A percentile compares a stretch with the other conserved stretches of the same genome.
These are phyloP conservation scores for Backusella morwellensis DNA, from an alignment of 192 early-diverging fungal species.

Conservation along the genomic window DNA sequence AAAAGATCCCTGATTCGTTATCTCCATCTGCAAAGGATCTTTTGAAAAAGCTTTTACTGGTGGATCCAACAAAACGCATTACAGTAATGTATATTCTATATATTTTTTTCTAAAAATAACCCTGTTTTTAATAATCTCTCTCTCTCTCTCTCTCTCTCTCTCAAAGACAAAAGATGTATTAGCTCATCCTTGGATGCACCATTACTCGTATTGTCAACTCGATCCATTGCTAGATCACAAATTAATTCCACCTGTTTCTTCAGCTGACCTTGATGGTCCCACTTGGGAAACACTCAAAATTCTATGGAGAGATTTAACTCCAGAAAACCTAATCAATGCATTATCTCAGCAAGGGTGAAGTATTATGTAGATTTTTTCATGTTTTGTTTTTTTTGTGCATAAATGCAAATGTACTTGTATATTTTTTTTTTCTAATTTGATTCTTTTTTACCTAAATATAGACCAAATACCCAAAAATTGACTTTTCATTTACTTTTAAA, in stretches of 20 bases:
- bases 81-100: conserved; percentile 26
- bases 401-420: not conserved
- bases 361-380: not conserved
- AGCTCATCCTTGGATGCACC: not conserved
- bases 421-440: not conserved
- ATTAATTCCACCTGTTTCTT: not conserved
- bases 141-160: not conserved
- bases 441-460: conserved; percentile 1
- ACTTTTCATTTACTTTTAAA: conserved; percentile 13
- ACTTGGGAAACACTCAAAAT: conserved; percentile 22
- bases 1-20: conserved; percentile 65
- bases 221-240: not conserved
- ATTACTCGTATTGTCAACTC: not conserved
- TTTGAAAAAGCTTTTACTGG: conserved; percentile 68
- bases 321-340: not conserved
- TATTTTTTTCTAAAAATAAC: not conserved
- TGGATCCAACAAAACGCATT: conserved; percentile 63
- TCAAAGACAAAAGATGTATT: not conserved
- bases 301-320: conserved; percentile 15
- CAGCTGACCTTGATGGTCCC: conserved; percentile 10
- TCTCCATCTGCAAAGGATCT: conserved; percentile 62
- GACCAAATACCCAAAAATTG: conserved; percentile 22
- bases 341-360: conserved; percentile 2
- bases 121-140: not conserved
- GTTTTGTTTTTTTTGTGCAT: not conserved